Evolutionary conservation across 345 rosid genomes (phyloP).

Genomic region (Clausena lansium): DNA sequence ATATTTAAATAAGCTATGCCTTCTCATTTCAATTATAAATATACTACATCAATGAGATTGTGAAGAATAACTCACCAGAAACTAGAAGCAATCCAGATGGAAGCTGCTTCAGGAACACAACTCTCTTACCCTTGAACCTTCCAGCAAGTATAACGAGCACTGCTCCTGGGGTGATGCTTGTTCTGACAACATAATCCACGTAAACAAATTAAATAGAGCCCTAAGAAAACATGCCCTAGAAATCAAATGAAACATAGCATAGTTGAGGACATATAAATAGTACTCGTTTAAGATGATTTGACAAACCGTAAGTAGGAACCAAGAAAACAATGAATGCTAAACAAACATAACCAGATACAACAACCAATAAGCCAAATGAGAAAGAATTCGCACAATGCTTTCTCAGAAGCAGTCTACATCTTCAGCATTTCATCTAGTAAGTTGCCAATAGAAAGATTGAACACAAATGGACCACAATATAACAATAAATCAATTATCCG

Average conservation of each 20-base stretch:
- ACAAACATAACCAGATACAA: not conserved
- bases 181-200: slow-evolving; percentile 29
- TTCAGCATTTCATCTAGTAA: no score
- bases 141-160: slow-evolving; percentile 74
- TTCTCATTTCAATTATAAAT: not conserved
- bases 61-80: slow-evolving; percentile 45
- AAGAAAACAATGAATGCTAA: not conserved
- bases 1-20: not conserved
- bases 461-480: not conserved
- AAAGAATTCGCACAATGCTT: not conserved
- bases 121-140: slow-evolving; percentile 86
- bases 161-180: slow-evolving; percentile 67
- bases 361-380: not conserved
- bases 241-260: not conserved
- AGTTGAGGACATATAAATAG: not conserved
- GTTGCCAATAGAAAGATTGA: not conserved
- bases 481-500: not conserved
- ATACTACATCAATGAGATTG: not conserved
- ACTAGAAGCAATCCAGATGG: slow-evolving; percentile 80
- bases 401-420: not conserved
- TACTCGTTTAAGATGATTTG: not conserved
- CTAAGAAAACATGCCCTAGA: not conserved
- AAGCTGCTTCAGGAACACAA: slow-evolving; percentile 80
- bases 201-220: not conserved
- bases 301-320: not conserved